phyloP scores from a whole-genome alignment of 371 early-diverging fungal genomes.

The Fennellomyces sp. region DNA sequence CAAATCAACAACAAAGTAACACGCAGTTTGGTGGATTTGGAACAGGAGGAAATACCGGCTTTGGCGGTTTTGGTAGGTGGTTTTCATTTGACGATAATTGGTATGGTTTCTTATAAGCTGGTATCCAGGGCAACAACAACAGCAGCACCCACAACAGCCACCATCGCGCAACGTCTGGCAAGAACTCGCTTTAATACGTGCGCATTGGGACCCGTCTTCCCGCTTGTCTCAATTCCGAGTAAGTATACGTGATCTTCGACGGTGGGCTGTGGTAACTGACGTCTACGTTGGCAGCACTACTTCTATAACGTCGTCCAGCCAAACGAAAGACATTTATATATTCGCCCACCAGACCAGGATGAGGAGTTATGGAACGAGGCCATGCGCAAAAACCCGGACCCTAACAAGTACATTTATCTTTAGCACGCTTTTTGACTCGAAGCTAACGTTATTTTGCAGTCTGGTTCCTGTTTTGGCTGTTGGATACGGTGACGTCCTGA shows the following conservation, averaged over 20 bases:
- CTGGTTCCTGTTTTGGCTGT: conserved; percentile 90
- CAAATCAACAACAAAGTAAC: conserved; percentile 5
- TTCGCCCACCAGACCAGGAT: conserved; percentile 74
- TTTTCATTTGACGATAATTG: too few species aligned
- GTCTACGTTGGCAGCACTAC: conserved; percentile 60
- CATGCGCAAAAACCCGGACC: conserved; percentile 81
- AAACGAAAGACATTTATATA: conserved; percentile 75
- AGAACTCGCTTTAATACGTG: conserved; percentile 55
- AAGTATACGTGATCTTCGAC: conserved; percentile 1
- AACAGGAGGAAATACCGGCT: conserved; percentile 1
- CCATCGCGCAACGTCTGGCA: conserved; percentile 37
- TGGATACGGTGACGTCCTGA: conserved; percentile 86
- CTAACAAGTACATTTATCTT: conserved; percentile 71
- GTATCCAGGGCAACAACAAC: conserved; percentile 33
- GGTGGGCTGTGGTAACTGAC: too few species aligned
- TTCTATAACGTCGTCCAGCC: conserved; percentile 92
- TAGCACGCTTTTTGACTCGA: background rate
- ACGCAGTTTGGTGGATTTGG: background rate
- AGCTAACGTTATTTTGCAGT: conserved; percentile 31
- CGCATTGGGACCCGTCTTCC: conserved; percentile 78
- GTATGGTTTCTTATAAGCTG: too few species aligned
- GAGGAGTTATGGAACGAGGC: conserved; percentile 82
- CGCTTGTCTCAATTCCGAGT: conserved; percentile 81
- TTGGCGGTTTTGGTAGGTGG: too few species aligned
- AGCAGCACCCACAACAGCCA: conserved; percentile 20